These are phyloP conservation scores for Teratosphaeria nubilosa DNA, from an alignment of 2,329 filamentous ascomycete genomes.

Conservation along the genomic window DNA sequence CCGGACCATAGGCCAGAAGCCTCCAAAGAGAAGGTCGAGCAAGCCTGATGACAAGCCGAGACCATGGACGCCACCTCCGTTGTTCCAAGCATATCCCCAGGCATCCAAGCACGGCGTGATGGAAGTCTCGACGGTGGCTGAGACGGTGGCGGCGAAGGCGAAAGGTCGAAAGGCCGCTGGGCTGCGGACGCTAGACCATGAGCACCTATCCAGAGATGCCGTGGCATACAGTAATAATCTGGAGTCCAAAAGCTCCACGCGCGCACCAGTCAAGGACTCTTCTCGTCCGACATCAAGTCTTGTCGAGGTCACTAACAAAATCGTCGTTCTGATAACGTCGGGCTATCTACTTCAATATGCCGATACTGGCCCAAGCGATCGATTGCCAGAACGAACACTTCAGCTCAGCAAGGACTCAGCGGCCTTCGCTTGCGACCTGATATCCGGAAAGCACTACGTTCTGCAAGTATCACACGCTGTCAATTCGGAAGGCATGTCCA, in stretches of 20 bases:
- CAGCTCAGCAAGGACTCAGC: constrained; percentile 64
- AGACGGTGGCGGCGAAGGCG: constrained; percentile 33
- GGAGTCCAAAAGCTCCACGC: not conserved
- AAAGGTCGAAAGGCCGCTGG: constrained; percentile 6
- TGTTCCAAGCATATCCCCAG: constrained; percentile 83
- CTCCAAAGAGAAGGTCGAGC: not conserved
- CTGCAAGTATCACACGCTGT: constrained; percentile 61
- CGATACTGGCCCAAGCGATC: constrained; percentile 58
- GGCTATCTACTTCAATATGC: constrained; percentile 68
- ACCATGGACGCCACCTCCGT: constrained; percentile 48
- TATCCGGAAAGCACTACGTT: constrained; percentile 72
- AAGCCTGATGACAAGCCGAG: constrained; percentile 1
- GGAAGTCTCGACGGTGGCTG: constrained; percentile 56
- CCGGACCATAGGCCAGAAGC: not conserved
- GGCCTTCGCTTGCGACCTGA: constrained; percentile 69
- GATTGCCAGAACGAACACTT: constrained; percentile 63
- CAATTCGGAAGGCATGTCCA: constrained; percentile 45
- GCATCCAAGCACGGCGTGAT: constrained; percentile 65
- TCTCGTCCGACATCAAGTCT: constrained; percentile 3
- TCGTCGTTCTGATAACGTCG: constrained; percentile 60
- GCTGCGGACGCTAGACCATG: not conserved
- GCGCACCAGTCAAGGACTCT: not conserved
- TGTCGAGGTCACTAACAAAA: constrained; percentile 54
- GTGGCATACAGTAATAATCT: not conserved
- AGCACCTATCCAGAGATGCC: not conserved